Base-by-base conservation (phyloP, 768 basidiomycete genomes). In the Amanita muscaria region DNA sequence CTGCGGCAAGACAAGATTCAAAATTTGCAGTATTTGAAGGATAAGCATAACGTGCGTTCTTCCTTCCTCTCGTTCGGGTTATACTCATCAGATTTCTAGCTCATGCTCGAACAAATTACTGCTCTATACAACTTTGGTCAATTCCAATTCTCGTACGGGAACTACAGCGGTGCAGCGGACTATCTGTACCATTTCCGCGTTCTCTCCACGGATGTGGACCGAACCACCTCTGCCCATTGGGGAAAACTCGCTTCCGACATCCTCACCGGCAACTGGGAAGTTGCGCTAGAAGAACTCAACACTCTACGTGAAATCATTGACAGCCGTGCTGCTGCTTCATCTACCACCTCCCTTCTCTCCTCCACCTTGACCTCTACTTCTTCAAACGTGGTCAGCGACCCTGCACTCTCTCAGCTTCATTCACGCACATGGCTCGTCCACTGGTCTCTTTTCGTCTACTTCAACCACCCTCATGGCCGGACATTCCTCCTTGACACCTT, bases 101-200 rank as follows among this genome's bases (percentile, higher is more conserved):
- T 99, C 47, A 91, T 87, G 12, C 70, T 92, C 48, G 92, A n/a
- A n/a, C n/a, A 96, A 78, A 96, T 98, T 60, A 88, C 83, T 33
- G 88, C 88, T 1, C 71, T 99, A 7, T 98, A 99, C 72, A 90
- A 92, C 68, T 97, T 94, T 66, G 96, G 96, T 43, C 88, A 97
- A 59, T 98, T 93, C 70, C 93, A 96, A 67, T 99, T 90, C 67
- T 88, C 94, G n/a, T 89, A 89, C 62, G 96, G 96, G 34, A 90
- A 91, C 64, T 99, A 99, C 71, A 84, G 82, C 55, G 88, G 88
- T 39, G 92, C 96, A 12, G 92, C 93, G 38, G 91, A 97, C 65
- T 98, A 96, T 67, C 75, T 99, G 45, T 97, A 98, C 72, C 94
- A 98, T 61, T 99, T 98, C 75, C 89, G 93, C 45, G 85, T 98